phyloP scores from a whole-genome alignment of 2,329 filamentous ascomycete species.

The Hypoxylon sp. region DNA sequence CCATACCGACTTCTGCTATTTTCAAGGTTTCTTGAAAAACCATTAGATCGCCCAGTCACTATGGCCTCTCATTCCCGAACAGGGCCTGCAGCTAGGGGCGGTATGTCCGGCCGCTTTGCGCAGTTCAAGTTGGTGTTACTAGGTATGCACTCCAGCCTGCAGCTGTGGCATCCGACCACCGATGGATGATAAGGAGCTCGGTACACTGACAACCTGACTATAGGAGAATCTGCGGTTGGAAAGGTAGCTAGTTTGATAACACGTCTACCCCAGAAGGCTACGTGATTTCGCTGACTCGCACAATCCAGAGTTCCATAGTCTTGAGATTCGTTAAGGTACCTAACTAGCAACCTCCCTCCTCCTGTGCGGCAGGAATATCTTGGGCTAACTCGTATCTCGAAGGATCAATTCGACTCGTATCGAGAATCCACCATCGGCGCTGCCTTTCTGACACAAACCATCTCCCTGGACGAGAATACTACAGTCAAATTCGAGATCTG shows the following conservation, averaged over 20 bases:
- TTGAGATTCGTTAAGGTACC: constrained; percentile 95
- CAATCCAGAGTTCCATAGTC: constrained; percentile 86
- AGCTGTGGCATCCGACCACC: not conserved
- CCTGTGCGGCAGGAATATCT: not conserved
- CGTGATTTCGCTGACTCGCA: constrained; percentile 40
- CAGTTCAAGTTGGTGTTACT: constrained; percentile 99
- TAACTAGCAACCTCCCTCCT: too few species aligned
- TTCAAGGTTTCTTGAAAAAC: not conserved
- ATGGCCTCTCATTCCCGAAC: constrained; percentile 91
- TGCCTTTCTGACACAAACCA: constrained; percentile 98
- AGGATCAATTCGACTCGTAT: constrained; percentile 99
- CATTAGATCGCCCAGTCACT: constrained; percentile 46
- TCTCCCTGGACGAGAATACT: constrained; percentile 95
- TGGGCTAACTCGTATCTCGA: constrained; percentile 19
- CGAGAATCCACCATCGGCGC: constrained; percentile 98
- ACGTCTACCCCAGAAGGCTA: constrained; percentile 22
- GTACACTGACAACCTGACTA: constrained; percentile 50
- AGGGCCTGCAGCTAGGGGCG: constrained; percentile 66
- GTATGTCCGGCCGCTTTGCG: constrained; percentile 84
- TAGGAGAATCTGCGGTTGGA: constrained; percentile 98
- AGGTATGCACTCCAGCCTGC: constrained; percentile 65
- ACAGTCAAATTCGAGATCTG: constrained; percentile 99
- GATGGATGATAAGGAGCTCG: not conserved
- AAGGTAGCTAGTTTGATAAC: constrained; percentile 68
- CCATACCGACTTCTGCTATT: constrained; percentile 7